Evolutionary conservation across 768 basidiomycete species (phyloP), one percentile per base, ranked within the genome.

Genomic region (Suillus americanus): DNA sequence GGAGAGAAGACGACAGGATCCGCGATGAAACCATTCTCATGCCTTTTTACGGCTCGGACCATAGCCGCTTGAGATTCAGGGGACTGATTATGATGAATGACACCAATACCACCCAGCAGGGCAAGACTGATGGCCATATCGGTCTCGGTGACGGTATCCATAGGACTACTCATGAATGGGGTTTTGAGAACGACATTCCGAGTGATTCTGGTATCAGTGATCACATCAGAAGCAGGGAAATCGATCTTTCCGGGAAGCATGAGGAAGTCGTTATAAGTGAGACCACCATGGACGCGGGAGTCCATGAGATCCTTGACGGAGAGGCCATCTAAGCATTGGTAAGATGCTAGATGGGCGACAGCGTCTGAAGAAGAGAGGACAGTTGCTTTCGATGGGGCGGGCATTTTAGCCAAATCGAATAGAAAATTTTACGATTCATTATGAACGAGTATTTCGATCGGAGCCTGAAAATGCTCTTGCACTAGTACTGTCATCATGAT

Each of bases 111-210:
- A 57, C 97, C 97, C 63, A 96, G 86, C 62, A 99, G 89, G 84
- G 95, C 94, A 85, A 97, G 88, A 59, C 89, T 81, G 74, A 97
- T 94, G 37, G 94, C 94, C 93, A 96, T 97, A 65, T 93, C 88
- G 62, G 85, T 87, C 79, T 98, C 97, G 1, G 97, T 99, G 70
- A 99, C 97, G 53, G 97, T 99, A 81, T 99, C 97, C 97, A 99
- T 99, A 18, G 97, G 97, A 60, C 94, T 96, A 76, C 94, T 97
- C 82, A 98, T 82, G 80, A 99, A 97, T 0, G 97, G 97, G 0
- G 95, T 96, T 80, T 95, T 98, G 71, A 99, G 83, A 50, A 82
- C 79, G 70, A 98, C 92, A 70, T 97, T 97, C 63, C 91, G 89
- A 28, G 97, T 97, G 64, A 99, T 88, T 62, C 84, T 86, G 71